Percentiles rank a stretch among this genome's conserved stretches.
Conservation (phyloP, 192 early-diverging fungal genomes). For the Umbelopsis isabellina region DNA sequence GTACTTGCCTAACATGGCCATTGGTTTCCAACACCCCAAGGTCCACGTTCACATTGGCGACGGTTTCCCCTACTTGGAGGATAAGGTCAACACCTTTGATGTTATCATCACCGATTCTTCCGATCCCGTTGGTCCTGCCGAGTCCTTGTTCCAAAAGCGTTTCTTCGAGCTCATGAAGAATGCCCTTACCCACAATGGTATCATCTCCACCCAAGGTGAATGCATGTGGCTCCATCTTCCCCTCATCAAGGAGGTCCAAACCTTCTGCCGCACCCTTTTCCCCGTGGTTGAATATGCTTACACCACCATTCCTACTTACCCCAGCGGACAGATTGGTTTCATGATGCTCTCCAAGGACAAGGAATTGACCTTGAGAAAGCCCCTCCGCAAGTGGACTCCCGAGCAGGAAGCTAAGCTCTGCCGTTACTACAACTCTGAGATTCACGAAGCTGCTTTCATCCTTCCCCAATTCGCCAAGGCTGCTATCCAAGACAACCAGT, state of each 20-base stretch:
- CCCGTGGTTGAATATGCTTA: conserved; percentile 94
- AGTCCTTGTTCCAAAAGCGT: conserved; percentile 87
- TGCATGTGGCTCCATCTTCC: conserved; percentile 98
- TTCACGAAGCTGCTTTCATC: conserved; percentile 91
- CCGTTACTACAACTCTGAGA: conserved; percentile 93
- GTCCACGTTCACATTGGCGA: conserved; percentile 95
- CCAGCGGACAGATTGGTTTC: conserved; percentile 96
- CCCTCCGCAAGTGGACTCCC: conserved; percentile 71
- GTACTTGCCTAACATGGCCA: conserved; percentile 91
- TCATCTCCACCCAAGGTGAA: conserved; percentile 98
- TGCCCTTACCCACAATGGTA: conserved; percentile 86
- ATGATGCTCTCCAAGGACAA: conserved; percentile 90
- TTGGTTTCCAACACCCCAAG: conserved; percentile 94
- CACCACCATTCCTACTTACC: conserved; percentile 96
- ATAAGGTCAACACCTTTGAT: conserved; percentile 88
- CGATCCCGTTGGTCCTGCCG: conserved; percentile 95
- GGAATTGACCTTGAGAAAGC: conserved; percentile 72
- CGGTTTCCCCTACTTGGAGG: conserved; percentile 91
- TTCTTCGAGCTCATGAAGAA: conserved; percentile 95
- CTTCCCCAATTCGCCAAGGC: conserved; percentile 90
- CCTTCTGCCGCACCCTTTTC: conserved; percentile 80
- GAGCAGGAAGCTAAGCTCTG: conserved; percentile 84
- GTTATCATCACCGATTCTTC: conserved; percentile 99
- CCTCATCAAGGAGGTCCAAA: conserved; percentile 90
- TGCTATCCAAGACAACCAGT: conserved; percentile 31